Evolutionary conservation across 208 protist species (phyloP), one percentile per base, ranked within the genome.

Genomic region (Ichthyophonus hoferi): DNA sequence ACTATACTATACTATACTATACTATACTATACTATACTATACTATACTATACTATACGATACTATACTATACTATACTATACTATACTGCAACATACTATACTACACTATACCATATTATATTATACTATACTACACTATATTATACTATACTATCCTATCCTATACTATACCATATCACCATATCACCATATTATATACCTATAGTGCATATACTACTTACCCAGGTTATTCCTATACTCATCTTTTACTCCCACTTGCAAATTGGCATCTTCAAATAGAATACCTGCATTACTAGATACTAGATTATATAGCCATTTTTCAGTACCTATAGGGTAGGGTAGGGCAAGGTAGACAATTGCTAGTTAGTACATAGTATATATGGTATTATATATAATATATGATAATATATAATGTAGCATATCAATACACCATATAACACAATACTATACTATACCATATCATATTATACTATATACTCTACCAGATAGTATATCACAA

Each of bases 211-310:
- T 12, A 87, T 2, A 39, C 31, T 12, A 12, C 84, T 1, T 34
- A 88, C 87, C 88, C 1, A 88, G 67, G 40, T 58, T 86, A 78
- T 24, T 40, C 34, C 89, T 79, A 67, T 91, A 94, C 39, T 94
- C 91, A 24, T 83, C 87, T 90, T 95, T 93, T 17, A 94, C 77
- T 42, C 91, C 92, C n/a, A 94, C 58, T 50, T 94, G 93, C 38
- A 95, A 38, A 0, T 78, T 41, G 37, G 1, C 79, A 58, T 95
- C 93, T 89, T 95, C 92, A 79, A 91, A 94, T 1, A 94, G 83
- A 3, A 94, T 90, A 67, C 92, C 92, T 3, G 93, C 91, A 38
- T 85, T 79, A 17, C 1, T 3, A 24, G 7, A 12, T 12, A 86
- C n/a, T 1, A 91, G 41, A 2, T 1, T 3, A 58, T 79, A 1